A percentile compares a stretch with the other conserved stretches of the same genome.
Conservation (phyloP, 352 stramenopile species). For the Pythium inflatum region DNA sequence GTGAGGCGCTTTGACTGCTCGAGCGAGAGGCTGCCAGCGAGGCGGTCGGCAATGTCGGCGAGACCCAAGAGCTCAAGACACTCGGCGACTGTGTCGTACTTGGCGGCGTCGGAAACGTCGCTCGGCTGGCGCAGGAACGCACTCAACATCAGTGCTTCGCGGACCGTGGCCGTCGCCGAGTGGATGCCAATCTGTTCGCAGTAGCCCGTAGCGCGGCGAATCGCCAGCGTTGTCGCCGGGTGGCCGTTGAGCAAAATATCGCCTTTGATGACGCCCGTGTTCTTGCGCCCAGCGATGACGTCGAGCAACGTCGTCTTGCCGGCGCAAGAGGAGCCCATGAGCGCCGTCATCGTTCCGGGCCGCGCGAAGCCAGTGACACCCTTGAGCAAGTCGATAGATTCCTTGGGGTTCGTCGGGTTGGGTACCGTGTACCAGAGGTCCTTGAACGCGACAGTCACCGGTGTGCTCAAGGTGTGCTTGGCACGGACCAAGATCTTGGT, state of each 20-base stretch:
- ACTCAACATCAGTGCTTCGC: slow-evolving; percentile 57
- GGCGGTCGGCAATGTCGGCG: slow-evolving; percentile 36
- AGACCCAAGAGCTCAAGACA: slow-evolving; percentile 45
- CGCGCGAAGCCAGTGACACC: slow-evolving; percentile 33
- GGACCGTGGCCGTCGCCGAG: slow-evolving; percentile 6
- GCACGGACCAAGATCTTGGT: slow-evolving; percentile 32
- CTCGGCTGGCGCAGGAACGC: slow-evolving; percentile 62
- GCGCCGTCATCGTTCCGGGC: slow-evolving; percentile 57
- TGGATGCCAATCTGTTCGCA: slow-evolving; percentile 23
- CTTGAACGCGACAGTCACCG: slow-evolving; percentile 36
- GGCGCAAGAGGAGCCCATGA: slow-evolving; percentile 72
- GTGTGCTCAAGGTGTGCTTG: too few relatives aligned
- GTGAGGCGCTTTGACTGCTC: slow-evolving; percentile 46
- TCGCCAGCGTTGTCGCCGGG: slow-evolving; percentile 20
- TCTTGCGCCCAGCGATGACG: slow-evolving; percentile 70
- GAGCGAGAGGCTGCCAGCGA: slow-evolving; percentile 35
- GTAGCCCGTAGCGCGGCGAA: slow-evolving; percentile 32
- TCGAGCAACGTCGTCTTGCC: slow-evolving; percentile 73
- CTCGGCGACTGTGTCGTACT: slow-evolving; percentile 40
- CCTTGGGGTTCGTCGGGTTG: slow-evolving; percentile 29
- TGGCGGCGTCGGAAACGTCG: slow-evolving; percentile 24
- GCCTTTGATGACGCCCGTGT: slow-evolving; percentile 45
- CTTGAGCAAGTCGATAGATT: slow-evolving; percentile 47
- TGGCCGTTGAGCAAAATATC: slow-evolving; percentile 46
- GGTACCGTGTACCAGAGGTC: slow-evolving; percentile 40